These are phyloP conservation scores for Heracleum sosnowskyi DNA, from an alignment of 129 eudicot genomes.

Conservation along the genomic window DNA sequence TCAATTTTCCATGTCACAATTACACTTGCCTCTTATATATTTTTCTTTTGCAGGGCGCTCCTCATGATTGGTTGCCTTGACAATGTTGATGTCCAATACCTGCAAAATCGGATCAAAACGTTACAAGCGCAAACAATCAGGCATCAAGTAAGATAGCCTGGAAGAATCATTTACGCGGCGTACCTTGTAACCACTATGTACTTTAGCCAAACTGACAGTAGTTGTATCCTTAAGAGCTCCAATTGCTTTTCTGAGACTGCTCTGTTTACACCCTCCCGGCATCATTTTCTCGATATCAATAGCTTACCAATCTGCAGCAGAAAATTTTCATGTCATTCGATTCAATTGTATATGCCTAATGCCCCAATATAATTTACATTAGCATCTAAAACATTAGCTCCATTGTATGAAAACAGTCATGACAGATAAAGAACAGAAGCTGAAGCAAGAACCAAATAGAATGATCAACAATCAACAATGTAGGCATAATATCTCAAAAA, in stretches of 20 bases:
- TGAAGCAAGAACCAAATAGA: not conserved
- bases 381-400: not conserved
- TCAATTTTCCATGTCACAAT: constrained; percentile 2
- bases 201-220: constrained; percentile 91
- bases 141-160: not conserved
- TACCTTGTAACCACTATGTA: constrained; percentile 92
- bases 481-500: too few relatives aligned
- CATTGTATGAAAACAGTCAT: not conserved
- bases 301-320: constrained; percentile 1
- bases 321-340: not conserved
- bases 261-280: constrained; percentile 77
- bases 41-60: constrained; percentile 93
- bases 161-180: not conserved
- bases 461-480: not conserved
- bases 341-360: too few relatives aligned
- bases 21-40: constrained; percentile 68
- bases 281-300: constrained; percentile 29
- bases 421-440: not conserved
- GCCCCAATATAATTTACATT: too few relatives aligned
- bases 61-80: constrained; percentile 96
- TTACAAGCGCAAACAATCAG: not conserved
- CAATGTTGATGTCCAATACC: constrained; percentile 91
- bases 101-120: constrained; percentile 14
- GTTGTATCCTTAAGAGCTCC: constrained; percentile 97
- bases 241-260: constrained; percentile 72